Evolutionary conservation across 108 stramenopile species (phyloP), one percentile per base, ranked within the genome.

Genomic region (Discostella stelligeroides): DNA sequence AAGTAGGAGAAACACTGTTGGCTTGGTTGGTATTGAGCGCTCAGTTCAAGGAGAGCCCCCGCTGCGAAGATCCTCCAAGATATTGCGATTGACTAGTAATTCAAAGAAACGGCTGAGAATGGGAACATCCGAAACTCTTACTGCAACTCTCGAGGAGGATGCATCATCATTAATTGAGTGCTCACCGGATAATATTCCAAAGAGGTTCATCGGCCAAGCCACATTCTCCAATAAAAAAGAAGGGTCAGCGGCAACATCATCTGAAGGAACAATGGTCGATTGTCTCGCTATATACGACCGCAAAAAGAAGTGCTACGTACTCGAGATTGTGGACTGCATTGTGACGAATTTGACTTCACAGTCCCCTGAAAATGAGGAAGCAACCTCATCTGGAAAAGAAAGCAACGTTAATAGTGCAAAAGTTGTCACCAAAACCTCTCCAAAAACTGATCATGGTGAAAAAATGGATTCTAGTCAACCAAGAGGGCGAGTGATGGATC

Each of bases 211-310:
- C 25, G 25, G 51, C 25, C 51, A 24, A 24, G 48, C 7, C 5
- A 23, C 0, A 13, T 7, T 18, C 0, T 17, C 7, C 48, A 23
- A 23, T 10, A 23, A 25, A 25, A 21, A 20, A 24, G 51, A 17
- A 1, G 49, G 9, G 8, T 0, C 51, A 17, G 5, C 4, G 51
- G 18, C 11, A 13, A 23, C 51, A 8, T 28, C 51, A 8, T 28
- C 15, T 9, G 46, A 47, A 13, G 60, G 55, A 15, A 56, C 62
- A 24, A 66, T 70, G 64, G 69, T 78, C 21, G 76, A 78, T 54
- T 78, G 76, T 27, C 39, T 78, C 29, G 76, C 69, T n/a, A 15
- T 47, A 47, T 78, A 78, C 50, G 69, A 78, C 50, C 29, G 29
- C 6, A 13, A 34, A 0, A 60, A 23, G 63, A 49, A 64, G 27